Percentiles rank a stretch among this genome's conserved stretches.
These are phyloP conservation scores for Ogataea parapolymorpha DNA, from an alignment of 805 yeast species.

Conservation along the genomic window DNA sequence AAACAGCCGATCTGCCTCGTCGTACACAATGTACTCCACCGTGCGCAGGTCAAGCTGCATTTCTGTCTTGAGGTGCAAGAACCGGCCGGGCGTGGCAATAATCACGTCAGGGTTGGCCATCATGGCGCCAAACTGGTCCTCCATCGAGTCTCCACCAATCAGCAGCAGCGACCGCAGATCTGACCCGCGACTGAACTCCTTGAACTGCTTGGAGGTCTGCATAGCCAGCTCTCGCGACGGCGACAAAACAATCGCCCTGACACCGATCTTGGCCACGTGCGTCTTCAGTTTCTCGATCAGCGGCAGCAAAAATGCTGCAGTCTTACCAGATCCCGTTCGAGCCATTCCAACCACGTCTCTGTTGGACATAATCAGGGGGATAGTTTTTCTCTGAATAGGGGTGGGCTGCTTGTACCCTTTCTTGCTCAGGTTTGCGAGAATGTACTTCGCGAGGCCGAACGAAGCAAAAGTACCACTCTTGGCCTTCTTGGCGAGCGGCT, in stretches of 20 bases:
- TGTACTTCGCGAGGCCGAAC: constrained; percentile 76
- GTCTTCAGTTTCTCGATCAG: constrained; percentile 78
- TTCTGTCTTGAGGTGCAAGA: constrained; percentile 91
- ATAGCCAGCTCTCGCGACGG: constrained; percentile 96
- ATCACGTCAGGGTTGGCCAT: constrained; percentile 92
- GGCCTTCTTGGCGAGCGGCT: constrained; percentile 48
- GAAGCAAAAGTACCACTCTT: constrained; percentile 84
- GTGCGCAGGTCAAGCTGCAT: constrained; percentile 83
- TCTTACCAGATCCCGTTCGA: constrained; percentile 97
- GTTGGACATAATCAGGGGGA: constrained; percentile 81
- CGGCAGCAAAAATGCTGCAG: constrained; percentile 94
- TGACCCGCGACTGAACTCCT: constrained; percentile 81
- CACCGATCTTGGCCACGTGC: constrained; percentile 85
- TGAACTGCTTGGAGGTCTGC: constrained; percentile 85
- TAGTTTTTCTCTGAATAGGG: constrained; percentile 94
- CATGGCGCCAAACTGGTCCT: constrained; percentile 92
- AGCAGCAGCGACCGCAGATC: constrained; percentile 76
- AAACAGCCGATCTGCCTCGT: constrained; percentile 94
- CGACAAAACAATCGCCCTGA: constrained; percentile 81
- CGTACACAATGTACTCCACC: constrained; percentile 89
- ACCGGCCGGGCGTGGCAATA: constrained; percentile 97
- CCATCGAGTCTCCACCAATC: constrained; percentile 98
- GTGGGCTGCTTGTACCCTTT: constrained; percentile 96
- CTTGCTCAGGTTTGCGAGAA: constrained; percentile 65
- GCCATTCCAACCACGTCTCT: constrained; percentile 99